Percentiles rank a stretch among this genome's conserved stretches.
Evolutionary conservation across 116 monocot genomes (phyloP).

Genomic region (Iris pallida): DNA sequence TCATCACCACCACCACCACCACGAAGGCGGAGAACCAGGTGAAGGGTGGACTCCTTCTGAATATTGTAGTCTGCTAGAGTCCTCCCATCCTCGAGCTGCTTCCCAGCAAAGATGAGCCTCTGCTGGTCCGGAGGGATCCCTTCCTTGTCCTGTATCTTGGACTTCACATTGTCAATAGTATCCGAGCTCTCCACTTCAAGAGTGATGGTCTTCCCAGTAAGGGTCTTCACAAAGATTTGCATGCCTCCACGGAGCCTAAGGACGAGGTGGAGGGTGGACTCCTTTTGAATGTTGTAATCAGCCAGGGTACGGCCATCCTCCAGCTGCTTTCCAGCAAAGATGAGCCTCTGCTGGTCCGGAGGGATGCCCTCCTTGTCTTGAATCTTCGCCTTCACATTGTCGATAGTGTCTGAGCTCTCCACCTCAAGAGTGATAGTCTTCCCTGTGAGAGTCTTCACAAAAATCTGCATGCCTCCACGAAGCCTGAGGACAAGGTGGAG

Average conservation of each 20-base stretch:
- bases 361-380: no score
- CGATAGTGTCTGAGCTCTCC: no score
- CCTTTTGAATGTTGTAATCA: slow-evolving; percentile 80
- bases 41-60: slow-evolving; percentile 55
- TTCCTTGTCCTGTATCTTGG: slow-evolving; percentile 65
- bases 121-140: no score
- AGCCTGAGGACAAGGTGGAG: no score
- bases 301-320: slow-evolving; percentile 79
- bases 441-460: no score
- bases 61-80: slow-evolving; percentile 53
- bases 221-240: slow-evolving; percentile 75
- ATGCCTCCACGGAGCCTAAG: slow-evolving; percentile 55
- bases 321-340: slow-evolving; percentile 52
- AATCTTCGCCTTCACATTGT: no score
- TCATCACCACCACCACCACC: slow-evolving; percentile 10
- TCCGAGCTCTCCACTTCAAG: slow-evolving; percentile 42
- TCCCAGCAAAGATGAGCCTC: slow-evolving; percentile 21
- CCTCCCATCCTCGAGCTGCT: slow-evolving; percentile 46
- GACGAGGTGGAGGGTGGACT: slow-evolving; percentile 68
- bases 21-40: slow-evolving; percentile 32
- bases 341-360: no score
- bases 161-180: slow-evolving; percentile 32
- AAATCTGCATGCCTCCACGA: no score
- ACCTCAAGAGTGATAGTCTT: no score
- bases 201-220: slow-evolving; percentile 64